phyloP scores from a whole-genome alignment of 23 red algal genomes.

The Gracilaria domingensis region DNA sequence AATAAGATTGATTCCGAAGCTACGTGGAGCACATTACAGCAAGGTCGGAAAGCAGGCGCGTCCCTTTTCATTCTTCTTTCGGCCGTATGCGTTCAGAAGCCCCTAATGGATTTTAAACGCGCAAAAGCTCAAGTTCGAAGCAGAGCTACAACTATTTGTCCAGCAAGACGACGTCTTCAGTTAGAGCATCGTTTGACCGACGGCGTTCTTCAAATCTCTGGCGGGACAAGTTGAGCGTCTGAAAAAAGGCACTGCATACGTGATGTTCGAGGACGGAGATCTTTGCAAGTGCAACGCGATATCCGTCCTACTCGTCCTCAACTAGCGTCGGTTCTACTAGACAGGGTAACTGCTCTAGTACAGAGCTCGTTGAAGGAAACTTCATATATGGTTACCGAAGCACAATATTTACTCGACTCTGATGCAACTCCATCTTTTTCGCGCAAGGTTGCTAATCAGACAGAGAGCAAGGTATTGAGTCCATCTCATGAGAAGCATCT shows the following conservation, averaged over 20 bases:
- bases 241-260: conserved; percentile 52
- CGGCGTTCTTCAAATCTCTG: conserved; percentile 88
- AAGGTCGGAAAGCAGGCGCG: conserved; percentile 29
- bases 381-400: conserved; percentile 63
- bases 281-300: conserved; percentile 79
- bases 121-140: conserved; percentile 82
- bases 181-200: conserved; percentile 75
- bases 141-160: conserved; percentile 27
- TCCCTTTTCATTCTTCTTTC: conserved; percentile 79
- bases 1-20: conserved; percentile 69
- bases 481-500: conserved; percentile 70
- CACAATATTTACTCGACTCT: conserved; percentile 61
- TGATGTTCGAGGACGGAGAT: conserved; percentile 80
- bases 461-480: conserved; percentile 66
- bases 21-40: conserved; percentile 49
- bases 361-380: conserved; percentile 53
- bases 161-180: conserved; percentile 58
- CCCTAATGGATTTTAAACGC: conserved; percentile 78
- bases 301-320: no score
- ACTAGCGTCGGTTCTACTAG: conserved; percentile 54
- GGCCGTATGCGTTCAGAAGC: conserved; percentile 86
- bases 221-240: conserved; percentile 74
- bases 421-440: conserved; percentile 76
- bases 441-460: conserved; percentile 37
- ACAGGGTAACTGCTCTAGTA: conserved; percentile 34